Base-by-base conservation (phyloP, 1,284 basidiomycete species). In the Lentinula novae-zelandiae region DNA sequence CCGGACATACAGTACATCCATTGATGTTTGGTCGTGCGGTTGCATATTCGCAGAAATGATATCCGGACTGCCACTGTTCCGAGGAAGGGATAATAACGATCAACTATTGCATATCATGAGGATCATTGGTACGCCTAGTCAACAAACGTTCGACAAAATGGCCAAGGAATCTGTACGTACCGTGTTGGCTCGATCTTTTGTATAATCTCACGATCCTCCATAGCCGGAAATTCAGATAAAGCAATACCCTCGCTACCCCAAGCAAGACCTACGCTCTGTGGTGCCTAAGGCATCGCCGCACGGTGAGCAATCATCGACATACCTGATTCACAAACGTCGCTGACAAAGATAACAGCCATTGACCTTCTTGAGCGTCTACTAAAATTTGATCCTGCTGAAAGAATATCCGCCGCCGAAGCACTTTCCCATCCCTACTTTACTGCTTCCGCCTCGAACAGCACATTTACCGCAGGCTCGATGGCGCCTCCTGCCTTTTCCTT, bases 11-110 rank as follows among this genome's bases (percentile, higher is more conserved):
- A 96, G 92, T 72, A 99, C 97, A 2, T 96, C 93, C 20, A 98
- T 99, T 71, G 97, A 99, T 76, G 94, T 99, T 64, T 99, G 97
- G 97, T 96, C 93, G 5, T 97, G 96, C 61, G 97, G 97, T 6
- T 99, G 97, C 72, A 99, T 99, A 71, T 97, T 99, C 74, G 96
- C 96, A 15, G 95, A 98, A 77, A 95, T 96, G 93, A 99, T 99
- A 66, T 92, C 94, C 31, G 97, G 97, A 2, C 91, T 96, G 13
- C 97, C 97, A 13, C 82, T 99, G 44, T 99, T 99, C 84, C 86
- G 97, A 65, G 97, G 97, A 20, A 83, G 96, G 64, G 97, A 99
- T 74, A 99, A 99, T 72, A 92, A 96, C 68, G 97, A 99, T 74
- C 97, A 99, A 73, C 81, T 99, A 12, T 83, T 96, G 58, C 96